Conservation (phyloP, 2,329 filamentous ascomycete species). For the Fusarium mangiferae region DNA sequence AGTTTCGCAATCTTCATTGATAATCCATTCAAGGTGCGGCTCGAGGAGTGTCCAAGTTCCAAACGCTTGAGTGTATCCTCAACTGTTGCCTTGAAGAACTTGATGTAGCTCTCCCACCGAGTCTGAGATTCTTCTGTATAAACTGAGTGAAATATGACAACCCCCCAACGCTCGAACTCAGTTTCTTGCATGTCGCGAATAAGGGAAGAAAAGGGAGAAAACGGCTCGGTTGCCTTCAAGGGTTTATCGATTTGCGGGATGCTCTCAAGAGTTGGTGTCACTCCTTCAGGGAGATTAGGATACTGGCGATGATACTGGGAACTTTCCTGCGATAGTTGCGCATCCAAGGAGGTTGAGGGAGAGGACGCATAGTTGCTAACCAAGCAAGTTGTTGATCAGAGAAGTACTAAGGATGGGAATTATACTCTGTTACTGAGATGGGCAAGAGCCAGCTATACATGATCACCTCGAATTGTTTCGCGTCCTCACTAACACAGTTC, state of each 20-base stretch:
- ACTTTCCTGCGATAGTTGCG: background rate
- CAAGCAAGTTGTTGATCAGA: background rate
- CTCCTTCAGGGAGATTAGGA: background rate
- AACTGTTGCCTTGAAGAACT: constrained; percentile 17
- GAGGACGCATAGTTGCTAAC: background rate
- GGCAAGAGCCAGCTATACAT: background rate
- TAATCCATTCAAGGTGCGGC: constrained; percentile 2
- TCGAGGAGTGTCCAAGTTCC: background rate
- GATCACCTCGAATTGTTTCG: background rate
- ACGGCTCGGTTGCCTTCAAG: background rate
- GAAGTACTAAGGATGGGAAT: background rate
- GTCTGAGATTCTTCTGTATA: constrained; percentile 3
- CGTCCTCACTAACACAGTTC: background rate
- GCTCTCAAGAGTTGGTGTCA: constrained; percentile 12
- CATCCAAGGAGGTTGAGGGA: background rate
- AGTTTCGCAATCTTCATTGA: background rate
- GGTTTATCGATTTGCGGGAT: background rate
- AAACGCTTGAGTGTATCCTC: background rate
- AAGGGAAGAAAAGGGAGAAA: background rate
- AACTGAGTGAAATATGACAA: constrained; percentile 6
- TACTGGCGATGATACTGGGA: constrained; percentile 10
- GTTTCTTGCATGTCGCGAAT: constrained; percentile 5
- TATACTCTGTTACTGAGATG: background rate
- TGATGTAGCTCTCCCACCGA: constrained; percentile 22
- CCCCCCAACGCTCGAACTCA: background rate